Base-by-base conservation (phyloP, 2,329 filamentous ascomycete genomes). In the Exophiala mesophila region DNA sequence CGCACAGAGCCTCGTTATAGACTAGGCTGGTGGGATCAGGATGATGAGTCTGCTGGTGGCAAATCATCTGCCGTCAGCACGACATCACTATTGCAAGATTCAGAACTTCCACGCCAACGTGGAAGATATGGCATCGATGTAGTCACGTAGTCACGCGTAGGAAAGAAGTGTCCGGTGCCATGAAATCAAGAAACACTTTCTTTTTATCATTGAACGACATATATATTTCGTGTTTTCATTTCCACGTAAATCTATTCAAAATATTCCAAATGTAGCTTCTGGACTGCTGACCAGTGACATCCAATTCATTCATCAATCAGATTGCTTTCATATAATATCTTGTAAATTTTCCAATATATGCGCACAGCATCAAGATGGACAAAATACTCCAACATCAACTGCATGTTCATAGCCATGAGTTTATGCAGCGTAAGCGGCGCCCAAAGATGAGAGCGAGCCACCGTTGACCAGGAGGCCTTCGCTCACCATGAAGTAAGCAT, bases 401-500 rank as follows among this genome's bases (percentile, higher is more conserved):
- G n/a, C n/a, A n/a, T n/a, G n/a, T n/a, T n/a, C n/a, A n/a, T n/a
- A n/a, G n/a, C n/a, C n/a, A 21, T 17, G 19, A 23, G 4, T n/a
- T 35, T 21, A 20, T 7, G 1, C 30, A 3, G 32, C 10, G 24
- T 50, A 50, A 1, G 48, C 48, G 1, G 13, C 9, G 9, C 48
- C 48, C 2, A 51, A 45, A 4, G 18, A 30, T 2, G 48, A 51
- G 21, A 51, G 34, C 0, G 44, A 48, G 18, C 34, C 41, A 3
- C 56, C 57, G 16, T 44, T 53, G 18, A 66, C 43, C 46, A 68
- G 47, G 34, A 57, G 59, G 8, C 60, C 60, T 17, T 65, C 57
- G 4, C 36, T 40, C 26, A 43, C 50, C 54, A 55, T 55, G 55
- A 67, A 71, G 56, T 67, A 71, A 2, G 67, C 61, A 48, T 71